Base-by-base conservation (phyloP, 176 grass and related monocot genomes). In the Microstegium vimineum region DNA sequence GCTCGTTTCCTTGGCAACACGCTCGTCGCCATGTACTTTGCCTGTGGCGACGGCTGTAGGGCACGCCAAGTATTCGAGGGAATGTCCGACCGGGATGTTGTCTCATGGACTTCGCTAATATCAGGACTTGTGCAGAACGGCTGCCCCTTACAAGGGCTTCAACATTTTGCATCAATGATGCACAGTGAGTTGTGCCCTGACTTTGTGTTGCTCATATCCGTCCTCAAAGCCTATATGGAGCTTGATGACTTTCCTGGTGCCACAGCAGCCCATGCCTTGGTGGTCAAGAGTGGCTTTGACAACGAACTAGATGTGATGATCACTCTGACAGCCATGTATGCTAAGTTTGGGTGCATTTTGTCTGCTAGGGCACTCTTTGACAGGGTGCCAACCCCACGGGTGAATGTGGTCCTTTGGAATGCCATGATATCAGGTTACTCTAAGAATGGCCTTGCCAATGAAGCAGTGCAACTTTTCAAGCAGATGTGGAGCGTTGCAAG, bases 351-450 rank as follows among this genome's bases (percentile, higher is more conserved):
- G 15, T 65, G 63, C 51, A 42, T 91, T 3, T 5, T 52, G 13
- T 31, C 80, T 62, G 92, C 89, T 0, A 89, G 70, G 46, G 66
- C 70, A 6, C 87, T 94, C 61, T 94, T 94, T 27, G 64, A 91
- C 27, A 81, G 33, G 40, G 85, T 87, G 28, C 77, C 62, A 3
- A 69, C 22, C 15, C 49, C 64, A 11, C 46, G 15, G 15, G 73
- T 94, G 28, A 94, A 80, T 10, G 31, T 94, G 69, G 85, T 94
- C 66, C 81, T 94, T 66, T 94, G 84, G 89, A 94, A 94, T 85
- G 89, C 89, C 10, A 94, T 91, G 89, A 91, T 94, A 61, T 91
- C 92, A 18, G 92, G 92, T 42, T 94, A 91, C 67, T 88, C 92
- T 25, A 94, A 94, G 83, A 91, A 90, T 47, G 84, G 92, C 23